A percentile compares a stretch with the other conserved stretches of the same genome.
Evolutionary conservation across 1,284 basidiomycete genomes (phyloP).

Genomic region (Inonotus obliquus): DNA sequence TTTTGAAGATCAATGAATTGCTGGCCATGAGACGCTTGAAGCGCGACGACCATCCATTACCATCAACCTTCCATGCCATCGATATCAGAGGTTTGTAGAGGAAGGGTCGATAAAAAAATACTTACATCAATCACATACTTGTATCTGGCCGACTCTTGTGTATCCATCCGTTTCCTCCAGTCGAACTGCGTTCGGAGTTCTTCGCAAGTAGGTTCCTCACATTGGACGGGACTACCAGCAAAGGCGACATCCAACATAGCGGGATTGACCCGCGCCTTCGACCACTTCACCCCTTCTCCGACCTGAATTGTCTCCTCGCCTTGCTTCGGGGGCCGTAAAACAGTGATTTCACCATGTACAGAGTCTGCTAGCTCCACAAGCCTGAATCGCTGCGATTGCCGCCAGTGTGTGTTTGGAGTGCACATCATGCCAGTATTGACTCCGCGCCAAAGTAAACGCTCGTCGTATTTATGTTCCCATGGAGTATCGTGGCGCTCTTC

Average conservation of each 20-base stretch:
- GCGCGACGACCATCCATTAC: constrained; percentile 67
- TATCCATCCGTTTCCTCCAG: constrained; percentile 40
- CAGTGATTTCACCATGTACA: constrained; percentile 35
- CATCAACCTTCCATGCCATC: constrained; percentile 43
- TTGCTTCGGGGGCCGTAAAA: constrained; percentile 25
- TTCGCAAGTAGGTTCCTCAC: constrained; percentile 40
- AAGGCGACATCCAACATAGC: constrained; percentile 57
- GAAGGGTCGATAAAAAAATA: background rate
- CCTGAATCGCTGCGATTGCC: constrained; percentile 42
- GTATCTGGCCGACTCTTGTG: constrained; percentile 46
- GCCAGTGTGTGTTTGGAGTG: constrained; percentile 41
- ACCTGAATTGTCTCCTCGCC: constrained; percentile 36
- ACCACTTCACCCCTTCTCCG: constrained; percentile 33
- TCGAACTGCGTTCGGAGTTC: constrained; percentile 41
- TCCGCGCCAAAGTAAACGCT: constrained; percentile 62
- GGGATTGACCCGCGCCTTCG: constrained; percentile 35
- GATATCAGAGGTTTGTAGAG: background rate
- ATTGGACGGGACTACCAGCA: constrained; percentile 33
- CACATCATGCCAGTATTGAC: constrained; percentile 61
- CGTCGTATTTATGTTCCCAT: constrained; percentile 54
- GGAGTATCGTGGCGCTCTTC: constrained; percentile 41
- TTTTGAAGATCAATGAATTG: constrained; percentile 59
- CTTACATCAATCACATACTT: constrained; percentile 65
- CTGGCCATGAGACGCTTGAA: constrained; percentile 64
- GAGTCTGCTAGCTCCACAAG: constrained; percentile 31